A percentile compares a stretch with the other conserved stretches of the same genome.
Conservation (phyloP, 257 asterid species). For the Schizonepeta tenuifolia region DNA sequence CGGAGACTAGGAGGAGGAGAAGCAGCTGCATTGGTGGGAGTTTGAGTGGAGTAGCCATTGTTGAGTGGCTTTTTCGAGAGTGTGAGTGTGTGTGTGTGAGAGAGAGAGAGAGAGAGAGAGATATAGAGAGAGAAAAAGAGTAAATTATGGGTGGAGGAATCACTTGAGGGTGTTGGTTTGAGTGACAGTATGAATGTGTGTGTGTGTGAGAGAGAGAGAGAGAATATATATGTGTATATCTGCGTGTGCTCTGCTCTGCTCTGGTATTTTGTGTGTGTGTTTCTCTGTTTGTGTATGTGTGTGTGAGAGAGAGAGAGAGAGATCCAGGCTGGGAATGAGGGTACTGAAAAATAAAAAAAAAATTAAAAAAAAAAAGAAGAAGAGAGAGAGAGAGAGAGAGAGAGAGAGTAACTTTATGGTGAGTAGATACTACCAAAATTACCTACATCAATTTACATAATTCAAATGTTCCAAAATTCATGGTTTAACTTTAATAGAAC, state of each 20-base stretch:
- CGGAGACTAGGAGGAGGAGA: conserved; percentile 33
- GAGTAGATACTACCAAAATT: not conserved
- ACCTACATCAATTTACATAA: not conserved
- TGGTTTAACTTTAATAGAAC: not conserved
- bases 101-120: not conserved
- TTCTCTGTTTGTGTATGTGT: not conserved
- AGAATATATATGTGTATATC: not conserved
- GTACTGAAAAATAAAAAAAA: not conserved
- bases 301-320: not conserved
- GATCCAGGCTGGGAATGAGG: conserved; percentile 43
- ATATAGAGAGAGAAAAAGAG: not conserved
- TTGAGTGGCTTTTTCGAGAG: not conserved
- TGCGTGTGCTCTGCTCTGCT: conserved; percentile 2
- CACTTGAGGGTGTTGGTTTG: conserved; percentile 29
- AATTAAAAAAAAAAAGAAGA: not conserved
- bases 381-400: not conserved
- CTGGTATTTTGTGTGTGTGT: conserved; percentile 13
- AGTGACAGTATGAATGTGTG: conserved; percentile 31
- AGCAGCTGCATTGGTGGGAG: conserved; percentile 38
- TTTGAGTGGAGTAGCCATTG: conserved; percentile 27
- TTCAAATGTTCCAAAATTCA: not conserved
- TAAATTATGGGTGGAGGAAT: conserved; percentile 26
- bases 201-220: conserved; percentile 5
- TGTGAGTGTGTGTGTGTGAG: not conserved
- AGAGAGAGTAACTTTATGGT: not conserved